phyloP scores from a whole-genome alignment of 108 stramenopile species.

The Cyclotella distinguenda region DNA sequence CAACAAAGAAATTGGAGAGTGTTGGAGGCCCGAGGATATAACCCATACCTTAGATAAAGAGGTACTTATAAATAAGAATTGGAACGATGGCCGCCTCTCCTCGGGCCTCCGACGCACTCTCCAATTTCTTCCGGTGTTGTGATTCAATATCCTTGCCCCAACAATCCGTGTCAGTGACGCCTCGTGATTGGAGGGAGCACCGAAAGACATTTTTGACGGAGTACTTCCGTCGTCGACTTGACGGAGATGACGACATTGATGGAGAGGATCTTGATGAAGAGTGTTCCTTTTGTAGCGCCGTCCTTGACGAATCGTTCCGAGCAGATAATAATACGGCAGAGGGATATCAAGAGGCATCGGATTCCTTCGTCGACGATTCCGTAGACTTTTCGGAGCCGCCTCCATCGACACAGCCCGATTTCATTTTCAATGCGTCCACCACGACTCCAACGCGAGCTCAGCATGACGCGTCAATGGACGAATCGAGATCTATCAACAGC shows the following conservation, averaged over 20 bases:
- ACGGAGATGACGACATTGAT: conserved; percentile 14
- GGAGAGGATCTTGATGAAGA: neutral
- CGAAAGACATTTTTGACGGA: conserved; percentile 30
- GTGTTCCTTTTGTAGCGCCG: conserved; percentile 17
- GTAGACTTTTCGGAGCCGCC: too few relatives aligned
- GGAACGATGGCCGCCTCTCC: too few relatives aligned
- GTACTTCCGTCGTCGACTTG: conserved; percentile 43
- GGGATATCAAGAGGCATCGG: neutral
- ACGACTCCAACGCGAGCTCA: neutral
- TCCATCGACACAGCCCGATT: conserved; percentile 24
- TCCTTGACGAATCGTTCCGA: conserved; percentile 8
- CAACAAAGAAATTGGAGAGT: too few relatives aligned
- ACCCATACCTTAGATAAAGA: too few relatives aligned
- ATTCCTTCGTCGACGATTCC: too few relatives aligned
- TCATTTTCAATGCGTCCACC: neutral
- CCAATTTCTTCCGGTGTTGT: too few relatives aligned
- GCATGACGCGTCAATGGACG: conserved; percentile 8
- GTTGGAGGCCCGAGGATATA: too few relatives aligned
- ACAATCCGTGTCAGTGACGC: too few relatives aligned
- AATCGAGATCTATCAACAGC: conserved; percentile 29
- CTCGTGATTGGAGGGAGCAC: conserved; percentile 19
- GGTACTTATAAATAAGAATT: too few relatives aligned
- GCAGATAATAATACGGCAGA: neutral
- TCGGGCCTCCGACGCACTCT: too few relatives aligned
- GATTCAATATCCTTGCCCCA: too few relatives aligned